Base-by-base conservation (phyloP, 768 basidiomycete species). In the Crassisporium funariophilum region DNA sequence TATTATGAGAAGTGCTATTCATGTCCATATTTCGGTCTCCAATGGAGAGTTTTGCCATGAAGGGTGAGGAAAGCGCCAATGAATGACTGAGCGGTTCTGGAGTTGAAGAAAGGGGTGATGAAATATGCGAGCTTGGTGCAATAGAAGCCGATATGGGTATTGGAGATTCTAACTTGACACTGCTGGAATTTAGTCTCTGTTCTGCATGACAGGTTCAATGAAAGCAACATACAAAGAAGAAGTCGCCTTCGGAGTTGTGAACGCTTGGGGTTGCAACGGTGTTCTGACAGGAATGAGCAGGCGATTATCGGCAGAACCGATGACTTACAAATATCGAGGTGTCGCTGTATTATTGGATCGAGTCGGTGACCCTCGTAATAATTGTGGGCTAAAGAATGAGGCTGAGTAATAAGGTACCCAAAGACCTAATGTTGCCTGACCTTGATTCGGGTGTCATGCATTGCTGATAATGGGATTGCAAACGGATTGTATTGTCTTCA, bases 371-470 rank as follows among this genome's bases (percentile, higher is more conserved):
- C 47, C n/a, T 10, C 29, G 56, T 6, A 57, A 50, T 21, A 58
- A 55, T 49, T 61, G 63, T 19, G 64, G 59, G 34, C 61, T 58
- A 23, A 38, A 34, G 37, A 25, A 41, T 35, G 9, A 35, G 10
- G 11, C 2, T 20, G 21, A 37, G 36, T 20, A 11, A 44, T 35
- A 31, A 9, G 17, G 35, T 13, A 20, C 46, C 19, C 22, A 53
- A 35, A 29, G 20, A 15, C 4, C 22, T 4, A 19, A 29, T 27
- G n/a, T 46, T n/a, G n/a, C n/a, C 58, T 52, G 22, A 72, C 77
- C 76, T 78, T 33, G 75, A 74, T 52, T 75, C 74, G 33, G 77
- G 77, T 3, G 77, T 78, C 43, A 70, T 56, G 44, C 65, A 70
- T 56, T 74, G 74, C 35, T 67, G 70, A 27, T 63, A 63, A 9